A percentile compares a stretch with the other conserved stretches of the same genome.
phyloP scores from a whole-genome alignment of 1,284 basidiomycete species.

The Austroboletus niveus region DNA sequence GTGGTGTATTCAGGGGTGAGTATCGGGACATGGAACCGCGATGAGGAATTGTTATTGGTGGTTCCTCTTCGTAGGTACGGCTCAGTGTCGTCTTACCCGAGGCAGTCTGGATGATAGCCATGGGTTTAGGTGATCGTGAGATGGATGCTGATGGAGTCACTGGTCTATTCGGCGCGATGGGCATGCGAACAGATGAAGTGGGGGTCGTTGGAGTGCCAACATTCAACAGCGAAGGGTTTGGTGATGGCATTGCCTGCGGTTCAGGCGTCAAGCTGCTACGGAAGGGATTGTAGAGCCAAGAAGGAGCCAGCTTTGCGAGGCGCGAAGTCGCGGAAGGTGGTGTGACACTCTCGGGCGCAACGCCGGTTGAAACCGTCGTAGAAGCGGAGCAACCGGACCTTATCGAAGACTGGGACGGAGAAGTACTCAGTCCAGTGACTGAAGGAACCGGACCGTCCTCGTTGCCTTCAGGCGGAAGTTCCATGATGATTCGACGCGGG shows the following conservation, averaged over 20 bases:
- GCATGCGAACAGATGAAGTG: conserved; percentile 29
- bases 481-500: conserved; percentile 46
- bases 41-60: conserved; percentile 39
- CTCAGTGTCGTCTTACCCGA: conserved; percentile 42
- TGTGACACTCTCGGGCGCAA: conserved; percentile 8
- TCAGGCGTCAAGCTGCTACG: conserved; percentile 54
- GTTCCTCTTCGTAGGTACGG: conserved; percentile 58
- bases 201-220: conserved; percentile 29
- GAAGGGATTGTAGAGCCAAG: conserved; percentile 77
- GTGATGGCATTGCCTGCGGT: conserved; percentile 56
- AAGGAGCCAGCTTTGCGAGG: conserved; percentile 60
- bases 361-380: conserved; percentile 20
- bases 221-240: conserved; percentile 36
- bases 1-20: conserved; percentile 66
- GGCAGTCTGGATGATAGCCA: conserved; percentile 52
- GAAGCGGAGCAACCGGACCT: conserved; percentile 46
- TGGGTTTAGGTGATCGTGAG: conserved; percentile 45
- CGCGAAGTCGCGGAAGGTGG: conserved; percentile 35
- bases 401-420: conserved; percentile 70
- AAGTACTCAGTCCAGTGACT: conserved; percentile 43
- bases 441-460: conserved; percentile 36
- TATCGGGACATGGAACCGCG: conserved; percentile 46
- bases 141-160: conserved; percentile 29
- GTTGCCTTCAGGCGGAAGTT: conserved; percentile 47
- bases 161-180: conserved; percentile 27